Percentiles rank a stretch among this genome's conserved stretches.
phyloP scores from a whole-genome alignment of 306 rosid species.

The Trichosanthes cucumerina region DNA sequence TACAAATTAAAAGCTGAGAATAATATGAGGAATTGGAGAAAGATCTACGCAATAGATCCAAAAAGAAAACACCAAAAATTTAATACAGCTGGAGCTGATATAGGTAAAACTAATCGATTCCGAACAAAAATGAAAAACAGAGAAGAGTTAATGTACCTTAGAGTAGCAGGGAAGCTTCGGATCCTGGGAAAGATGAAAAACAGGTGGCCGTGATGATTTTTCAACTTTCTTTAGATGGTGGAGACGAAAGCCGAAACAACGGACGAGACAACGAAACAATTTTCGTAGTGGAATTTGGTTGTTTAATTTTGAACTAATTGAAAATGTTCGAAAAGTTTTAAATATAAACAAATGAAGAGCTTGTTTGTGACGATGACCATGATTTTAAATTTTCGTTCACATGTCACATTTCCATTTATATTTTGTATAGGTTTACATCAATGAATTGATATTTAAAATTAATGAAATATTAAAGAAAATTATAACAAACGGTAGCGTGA shows the following conservation, averaged over 20 bases:
- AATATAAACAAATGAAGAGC: no score
- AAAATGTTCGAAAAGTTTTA: neutral
- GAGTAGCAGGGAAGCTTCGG: conserved; percentile 2
- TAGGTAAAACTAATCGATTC: neutral
- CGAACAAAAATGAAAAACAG: neutral
- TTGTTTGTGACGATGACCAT: no score
- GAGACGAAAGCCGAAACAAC: neutral
- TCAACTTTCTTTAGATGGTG: conserved; percentile 1
- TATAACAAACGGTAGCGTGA: no score
- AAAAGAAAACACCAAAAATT: neutral
- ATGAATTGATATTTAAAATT: no score
- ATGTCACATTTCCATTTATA: no score
- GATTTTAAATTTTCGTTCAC: no score
- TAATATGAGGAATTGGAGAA: neutral
- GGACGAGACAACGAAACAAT: neutral
- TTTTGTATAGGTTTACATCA: no score
- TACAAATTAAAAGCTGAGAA: neutral
- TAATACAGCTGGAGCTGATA: neutral
- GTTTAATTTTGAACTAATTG: neutral
- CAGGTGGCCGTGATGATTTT: neutral
- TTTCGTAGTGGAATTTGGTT: neutral
- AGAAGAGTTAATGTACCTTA: neutral
- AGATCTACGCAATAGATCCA: neutral
- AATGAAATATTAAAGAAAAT: no score
- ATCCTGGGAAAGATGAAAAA: neutral